A percentile compares a stretch with the other conserved stretches of the same genome.
These are phyloP conservation scores for Quercus suber DNA, from an alignment of 306 rosid genomes.

Conservation along the genomic window DNA sequence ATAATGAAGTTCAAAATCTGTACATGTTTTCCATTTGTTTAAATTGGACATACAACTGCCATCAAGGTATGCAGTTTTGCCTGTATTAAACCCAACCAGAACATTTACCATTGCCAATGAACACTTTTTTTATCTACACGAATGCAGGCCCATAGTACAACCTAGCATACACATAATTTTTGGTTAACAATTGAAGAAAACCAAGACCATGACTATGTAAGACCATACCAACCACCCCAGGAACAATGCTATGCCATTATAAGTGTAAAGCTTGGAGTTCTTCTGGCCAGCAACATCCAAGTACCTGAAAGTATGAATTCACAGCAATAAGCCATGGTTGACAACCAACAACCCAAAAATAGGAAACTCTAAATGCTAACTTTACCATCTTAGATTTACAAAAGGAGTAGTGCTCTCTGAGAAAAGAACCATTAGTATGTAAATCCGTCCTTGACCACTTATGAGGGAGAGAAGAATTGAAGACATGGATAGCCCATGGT, in stretches of 20 bases:
- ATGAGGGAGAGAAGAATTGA: conserved; percentile 68
- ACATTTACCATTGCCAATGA: neutral
- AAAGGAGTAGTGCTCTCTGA: conserved; percentile 87
- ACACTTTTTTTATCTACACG: neutral
- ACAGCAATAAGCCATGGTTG: conserved; percentile 18
- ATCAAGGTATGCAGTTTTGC: neutral
- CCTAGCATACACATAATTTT: neutral
- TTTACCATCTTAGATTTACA: conserved; percentile 89
- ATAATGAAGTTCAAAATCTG: neutral
- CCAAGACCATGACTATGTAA: conserved; percentile 24
- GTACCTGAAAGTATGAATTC: conserved; percentile 52
- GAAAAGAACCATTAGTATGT: conserved; percentile 89
- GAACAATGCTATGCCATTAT: conserved; percentile 81
- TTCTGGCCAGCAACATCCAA: conserved; percentile 73
- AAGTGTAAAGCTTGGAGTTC: conserved; percentile 56
- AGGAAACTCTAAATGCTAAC: conserved; percentile 6
- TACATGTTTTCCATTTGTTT: neutral
- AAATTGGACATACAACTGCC: neutral
- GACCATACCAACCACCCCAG: conserved; percentile 93
- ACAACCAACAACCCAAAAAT: conserved; percentile 18
- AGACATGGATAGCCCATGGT: conserved; percentile 76
- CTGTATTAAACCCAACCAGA: neutral
- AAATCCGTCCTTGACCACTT: conserved; percentile 80
- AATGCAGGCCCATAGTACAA: conserved; percentile 9
- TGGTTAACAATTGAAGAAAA: conserved; percentile 10